phyloP scores from a whole-genome alignment of 495 filamentous ascomycete genomes.

The Hypoxylon rickii region DNA sequence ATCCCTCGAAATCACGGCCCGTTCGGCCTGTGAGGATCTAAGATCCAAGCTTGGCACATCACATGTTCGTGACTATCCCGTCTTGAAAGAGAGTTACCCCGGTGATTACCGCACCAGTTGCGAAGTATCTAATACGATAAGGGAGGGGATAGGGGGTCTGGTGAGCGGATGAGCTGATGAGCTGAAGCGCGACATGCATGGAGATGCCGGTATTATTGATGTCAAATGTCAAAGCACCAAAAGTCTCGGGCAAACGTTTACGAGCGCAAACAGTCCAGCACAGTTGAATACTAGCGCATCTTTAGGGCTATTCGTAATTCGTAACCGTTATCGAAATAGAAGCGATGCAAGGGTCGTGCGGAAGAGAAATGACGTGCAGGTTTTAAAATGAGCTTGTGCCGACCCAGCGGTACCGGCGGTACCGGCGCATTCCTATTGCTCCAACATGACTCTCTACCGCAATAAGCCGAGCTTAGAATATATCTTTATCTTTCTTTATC shows the following conservation, averaged over 20 bases:
- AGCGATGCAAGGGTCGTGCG: slow-evolving; percentile 12
- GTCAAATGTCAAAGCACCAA: not conserved
- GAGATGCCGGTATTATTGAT: not conserved
- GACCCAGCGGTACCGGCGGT: slow-evolving; percentile 9
- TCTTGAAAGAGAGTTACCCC: slow-evolving; percentile 15
- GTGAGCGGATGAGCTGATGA: no score
- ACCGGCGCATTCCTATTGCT: not conserved
- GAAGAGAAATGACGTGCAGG: slow-evolving; percentile 32
- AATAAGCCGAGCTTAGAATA: not conserved
- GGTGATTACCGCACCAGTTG: slow-evolving; percentile 17
- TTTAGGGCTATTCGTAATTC: no score
- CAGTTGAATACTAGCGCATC: no score
- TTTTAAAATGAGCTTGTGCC: slow-evolving; percentile 22
- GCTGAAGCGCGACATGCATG: slow-evolving; percentile 9
- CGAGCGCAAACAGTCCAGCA: not conserved
- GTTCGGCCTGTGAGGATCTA: slow-evolving; percentile 32
- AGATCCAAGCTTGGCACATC: slow-evolving; percentile 34
- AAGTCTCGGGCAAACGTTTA: slow-evolving; percentile 13
- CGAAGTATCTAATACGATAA: slow-evolving; percentile 1
- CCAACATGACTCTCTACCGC: not conserved
- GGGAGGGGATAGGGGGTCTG: slow-evolving; percentile 27
- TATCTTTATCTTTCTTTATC: no score
- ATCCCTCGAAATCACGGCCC: slow-evolving; percentile 16
- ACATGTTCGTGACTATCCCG: slow-evolving; percentile 26
- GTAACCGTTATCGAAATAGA: not conserved